Conservation (phyloP, 306 rosid species). For the Dryas alaskensis region DNA sequence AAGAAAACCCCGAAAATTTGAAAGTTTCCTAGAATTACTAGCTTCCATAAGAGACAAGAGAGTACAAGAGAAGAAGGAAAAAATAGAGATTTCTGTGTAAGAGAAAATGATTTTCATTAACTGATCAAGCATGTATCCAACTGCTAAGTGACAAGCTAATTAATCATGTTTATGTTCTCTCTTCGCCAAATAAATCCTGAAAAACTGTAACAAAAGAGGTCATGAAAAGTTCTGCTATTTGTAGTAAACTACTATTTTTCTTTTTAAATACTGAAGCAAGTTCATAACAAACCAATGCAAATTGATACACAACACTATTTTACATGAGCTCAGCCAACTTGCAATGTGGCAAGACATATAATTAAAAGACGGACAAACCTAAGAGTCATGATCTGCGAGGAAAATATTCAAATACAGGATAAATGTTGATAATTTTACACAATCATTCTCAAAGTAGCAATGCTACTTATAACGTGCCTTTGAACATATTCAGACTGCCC, state of each 20-base stretch:
- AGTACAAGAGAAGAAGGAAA: too few species aligned
- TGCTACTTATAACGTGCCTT: constrained; percentile 34
- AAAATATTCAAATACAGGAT: constrained; percentile 27
- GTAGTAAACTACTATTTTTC: constrained; percentile 19
- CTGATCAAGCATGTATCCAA: too few species aligned
- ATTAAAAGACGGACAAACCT: constrained; percentile 27
- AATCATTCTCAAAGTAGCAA: constrained; percentile 29
- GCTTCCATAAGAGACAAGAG: too few species aligned
- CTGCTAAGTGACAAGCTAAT: too few species aligned
- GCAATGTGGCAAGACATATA: constrained; percentile 27
- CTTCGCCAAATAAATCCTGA: too few species aligned
- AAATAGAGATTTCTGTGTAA: too few species aligned
- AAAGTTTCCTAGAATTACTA: too few species aligned
- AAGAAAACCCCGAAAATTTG: too few species aligned
- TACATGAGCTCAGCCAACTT: constrained; percentile 30
- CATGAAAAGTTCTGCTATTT: too few species aligned
- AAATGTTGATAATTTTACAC: constrained; percentile 39
- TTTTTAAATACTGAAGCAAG: constrained; percentile 18
- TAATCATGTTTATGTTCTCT: too few species aligned
- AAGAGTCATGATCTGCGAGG: constrained; percentile 26
- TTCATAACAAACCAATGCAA: constrained; percentile 32
- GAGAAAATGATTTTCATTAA: too few species aligned
- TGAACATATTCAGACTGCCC: constrained; percentile 22
- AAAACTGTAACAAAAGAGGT: too few species aligned
- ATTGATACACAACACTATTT: constrained; percentile 35